These are phyloP conservation scores for Helianthus annuus DNA, from an alignment of 129 eudicot genomes.

Conservation along the genomic window DNA sequence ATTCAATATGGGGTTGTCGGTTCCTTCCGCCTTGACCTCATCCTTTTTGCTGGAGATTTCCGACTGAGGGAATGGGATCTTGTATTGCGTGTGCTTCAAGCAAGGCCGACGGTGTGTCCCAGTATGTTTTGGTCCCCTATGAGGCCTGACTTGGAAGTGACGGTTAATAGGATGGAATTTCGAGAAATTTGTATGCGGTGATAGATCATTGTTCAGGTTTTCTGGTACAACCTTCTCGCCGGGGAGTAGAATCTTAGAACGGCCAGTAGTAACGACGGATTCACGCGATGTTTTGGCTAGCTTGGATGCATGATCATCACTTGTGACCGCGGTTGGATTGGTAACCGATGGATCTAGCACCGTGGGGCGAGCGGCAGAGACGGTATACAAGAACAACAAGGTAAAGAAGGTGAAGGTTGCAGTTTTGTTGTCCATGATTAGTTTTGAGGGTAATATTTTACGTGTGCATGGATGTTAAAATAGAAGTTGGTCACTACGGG, in stretches of 20 bases:
- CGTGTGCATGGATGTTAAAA: constrained; percentile 13
- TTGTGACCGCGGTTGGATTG: constrained; percentile 1
- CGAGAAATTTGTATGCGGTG: constrained; percentile 28
- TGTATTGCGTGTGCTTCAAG: background rate
- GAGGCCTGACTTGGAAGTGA: constrained; percentile 35
- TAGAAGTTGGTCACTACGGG: constrained; percentile 26
- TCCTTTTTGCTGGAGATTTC: constrained; percentile 6
- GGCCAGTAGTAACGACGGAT: background rate
- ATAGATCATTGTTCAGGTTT: background rate
- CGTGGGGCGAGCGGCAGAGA: constrained; percentile 36
- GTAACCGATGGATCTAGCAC: background rate
- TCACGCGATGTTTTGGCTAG: too few species aligned
- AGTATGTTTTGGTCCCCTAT: background rate
- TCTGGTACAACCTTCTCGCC: constrained; percentile 10
- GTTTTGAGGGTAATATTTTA: background rate
- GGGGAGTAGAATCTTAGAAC: background rate
- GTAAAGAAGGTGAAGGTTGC: constrained; percentile 31
- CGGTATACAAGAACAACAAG: constrained; percentile 21
- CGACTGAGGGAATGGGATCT: background rate
- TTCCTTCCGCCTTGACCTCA: constrained; percentile 20
- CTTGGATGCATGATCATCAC: background rate
- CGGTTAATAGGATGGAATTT: constrained; percentile 52
- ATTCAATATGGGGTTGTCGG: background rate
- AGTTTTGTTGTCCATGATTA: constrained; percentile 26
- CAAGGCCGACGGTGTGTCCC: constrained; percentile 16